phyloP scores from a whole-genome alignment of 176 grass and related monocot species.

The Avena sativa region DNA sequence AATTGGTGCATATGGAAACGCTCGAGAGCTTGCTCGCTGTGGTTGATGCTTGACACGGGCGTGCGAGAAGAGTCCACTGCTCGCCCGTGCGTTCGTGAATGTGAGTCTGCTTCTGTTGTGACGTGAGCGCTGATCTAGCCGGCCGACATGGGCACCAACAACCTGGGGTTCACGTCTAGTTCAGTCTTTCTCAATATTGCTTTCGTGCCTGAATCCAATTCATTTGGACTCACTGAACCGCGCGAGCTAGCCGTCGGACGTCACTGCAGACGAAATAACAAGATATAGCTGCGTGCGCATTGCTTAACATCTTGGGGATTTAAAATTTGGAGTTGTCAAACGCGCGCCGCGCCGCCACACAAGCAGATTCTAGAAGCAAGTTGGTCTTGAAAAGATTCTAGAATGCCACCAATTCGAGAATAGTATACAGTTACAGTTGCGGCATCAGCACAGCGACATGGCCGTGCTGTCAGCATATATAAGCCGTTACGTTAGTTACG shows the following conservation, averaged over 20 bases:
- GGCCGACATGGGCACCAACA: neutral
- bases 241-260: neutral
- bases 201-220: neutral
- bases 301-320: neutral
- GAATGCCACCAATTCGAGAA: neutral
- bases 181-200: neutral
- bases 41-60: neutral
- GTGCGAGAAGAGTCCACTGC: neutral
- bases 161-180: neutral
- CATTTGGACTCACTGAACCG: neutral
- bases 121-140: constrained; percentile 20
- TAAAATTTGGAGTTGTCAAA: neutral
- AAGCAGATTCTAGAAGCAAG: neutral
- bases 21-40: neutral
- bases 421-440: neutral
- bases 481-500: neutral
- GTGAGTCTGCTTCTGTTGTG: neutral
- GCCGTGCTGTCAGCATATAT: neutral
- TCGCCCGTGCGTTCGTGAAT: neutral
- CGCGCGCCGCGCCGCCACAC: neutral
- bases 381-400: neutral
- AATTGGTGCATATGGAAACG: neutral
- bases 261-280: constrained; percentile 14
- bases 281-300: neutral
- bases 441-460: neutral